These are phyloP conservation scores for Geum urbanum DNA, from an alignment of 306 rosid genomes.

Conservation along the genomic window DNA sequence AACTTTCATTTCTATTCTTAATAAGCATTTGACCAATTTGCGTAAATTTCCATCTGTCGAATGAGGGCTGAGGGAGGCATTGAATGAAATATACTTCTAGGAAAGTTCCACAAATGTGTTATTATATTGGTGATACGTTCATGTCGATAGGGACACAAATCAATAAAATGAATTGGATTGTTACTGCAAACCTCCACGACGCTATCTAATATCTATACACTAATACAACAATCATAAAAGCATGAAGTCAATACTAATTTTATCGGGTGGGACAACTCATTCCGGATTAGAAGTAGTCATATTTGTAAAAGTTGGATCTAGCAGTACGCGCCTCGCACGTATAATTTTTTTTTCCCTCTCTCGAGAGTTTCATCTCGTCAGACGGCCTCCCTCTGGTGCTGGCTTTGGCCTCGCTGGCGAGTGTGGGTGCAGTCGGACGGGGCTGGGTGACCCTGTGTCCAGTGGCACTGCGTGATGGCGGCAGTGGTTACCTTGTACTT, in stretches of 20 bases:
- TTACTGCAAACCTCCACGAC: neutral
- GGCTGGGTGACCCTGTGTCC: no score
- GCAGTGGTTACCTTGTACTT: no score
- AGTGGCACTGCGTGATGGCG: no score
- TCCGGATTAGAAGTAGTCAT: neutral
- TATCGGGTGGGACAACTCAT: neutral
- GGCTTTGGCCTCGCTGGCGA: no score
- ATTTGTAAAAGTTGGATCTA: no score
- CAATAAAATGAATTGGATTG: neutral
- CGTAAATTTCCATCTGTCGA: neutral
- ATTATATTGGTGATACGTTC: neutral
- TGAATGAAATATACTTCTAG: neutral
- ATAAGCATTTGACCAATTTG: neutral
- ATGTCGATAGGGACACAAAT: neutral
- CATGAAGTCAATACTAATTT: neutral
- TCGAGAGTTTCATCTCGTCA: no score
- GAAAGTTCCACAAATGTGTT: neutral
- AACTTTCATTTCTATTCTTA: neutral
- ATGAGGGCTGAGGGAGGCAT: neutral
- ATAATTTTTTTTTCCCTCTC: no score
- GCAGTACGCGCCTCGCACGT: no score
- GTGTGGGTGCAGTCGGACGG: no score
- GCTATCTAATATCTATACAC: no score
- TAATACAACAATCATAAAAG: conserved; percentile 5
- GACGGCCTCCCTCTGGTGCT: no score